Conservation (phyloP, 495 filamentous ascomycete species). For the Penicillium dipodomyicola region DNA sequence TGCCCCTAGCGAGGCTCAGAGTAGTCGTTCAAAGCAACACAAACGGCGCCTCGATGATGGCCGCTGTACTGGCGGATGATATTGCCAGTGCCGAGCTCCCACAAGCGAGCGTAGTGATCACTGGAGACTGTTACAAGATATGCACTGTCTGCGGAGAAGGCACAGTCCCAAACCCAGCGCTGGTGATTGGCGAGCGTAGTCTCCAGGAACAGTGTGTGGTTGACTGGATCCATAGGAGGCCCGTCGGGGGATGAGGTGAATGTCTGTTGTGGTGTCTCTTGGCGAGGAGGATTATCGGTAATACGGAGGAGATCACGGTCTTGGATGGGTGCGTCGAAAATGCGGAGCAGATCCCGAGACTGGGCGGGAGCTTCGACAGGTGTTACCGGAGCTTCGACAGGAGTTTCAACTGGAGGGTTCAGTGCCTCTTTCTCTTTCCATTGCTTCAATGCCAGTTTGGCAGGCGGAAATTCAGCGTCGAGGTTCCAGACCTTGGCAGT, state of each 20-base stretch:
- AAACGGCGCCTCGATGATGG: slow-evolving; percentile 92
- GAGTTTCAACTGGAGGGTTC: slow-evolving; percentile 15
- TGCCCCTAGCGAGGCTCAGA: slow-evolving; percentile 60
- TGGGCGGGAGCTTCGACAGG: slow-evolving; percentile 21
- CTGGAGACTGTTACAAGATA: slow-evolving; percentile 98
- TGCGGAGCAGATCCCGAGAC: slow-evolving; percentile 27
- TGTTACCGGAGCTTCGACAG: slow-evolving; percentile 17
- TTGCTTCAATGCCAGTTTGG: slow-evolving; percentile 41
- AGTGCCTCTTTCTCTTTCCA: slow-evolving; percentile 27
- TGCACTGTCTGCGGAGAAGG: slow-evolving; percentile 93
- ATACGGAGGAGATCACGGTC: slow-evolving; percentile 30
- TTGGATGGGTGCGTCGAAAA: slow-evolving; percentile 23
- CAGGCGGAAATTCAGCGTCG: slow-evolving; percentile 52
- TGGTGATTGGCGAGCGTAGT: slow-evolving; percentile 92
- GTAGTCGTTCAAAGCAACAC: slow-evolving; percentile 96
- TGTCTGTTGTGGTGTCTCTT: slow-evolving; percentile 34
- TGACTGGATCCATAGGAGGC: slow-evolving; percentile 43
- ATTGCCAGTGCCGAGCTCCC: slow-evolving; percentile 80
- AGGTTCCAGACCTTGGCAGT: slow-evolving; percentile 98
- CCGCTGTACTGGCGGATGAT: slow-evolving; percentile 98
- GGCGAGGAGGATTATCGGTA: slow-evolving; percentile 24
- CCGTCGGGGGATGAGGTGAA: slow-evolving; percentile 46
- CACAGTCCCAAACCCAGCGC: slow-evolving; percentile 99
- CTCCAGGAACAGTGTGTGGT: slow-evolving; percentile 71
- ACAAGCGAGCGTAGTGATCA: slow-evolving; percentile 95